Evolutionary conservation across 1,139 yeast species (phyloP).

Genomic region (Scheffersomyces illinoinensis): DNA sequence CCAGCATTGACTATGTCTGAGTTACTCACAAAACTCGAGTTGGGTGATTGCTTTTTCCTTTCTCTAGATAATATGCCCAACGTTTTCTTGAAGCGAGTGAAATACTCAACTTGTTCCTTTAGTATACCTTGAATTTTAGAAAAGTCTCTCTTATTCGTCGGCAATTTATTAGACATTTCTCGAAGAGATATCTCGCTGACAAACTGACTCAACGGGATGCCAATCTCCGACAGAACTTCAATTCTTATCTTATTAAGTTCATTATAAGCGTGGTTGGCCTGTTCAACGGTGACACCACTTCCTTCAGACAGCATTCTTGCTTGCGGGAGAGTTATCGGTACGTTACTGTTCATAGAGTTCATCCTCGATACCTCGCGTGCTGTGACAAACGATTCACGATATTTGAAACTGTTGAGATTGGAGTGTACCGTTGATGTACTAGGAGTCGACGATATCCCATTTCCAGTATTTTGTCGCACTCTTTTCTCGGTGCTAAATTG

Average conservation of each 20-base stretch:
- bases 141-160: conserved; percentile 55
- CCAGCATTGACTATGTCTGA: not conserved
- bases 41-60: conserved; percentile 19
- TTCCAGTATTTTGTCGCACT: conserved; percentile 2
- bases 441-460: not conserved
- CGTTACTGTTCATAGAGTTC: conserved; percentile 10
- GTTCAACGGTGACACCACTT: conserved; percentile 19
- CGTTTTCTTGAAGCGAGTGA: conserved; percentile 45
- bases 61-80: conserved; percentile 39
- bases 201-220: conserved; percentile 40
- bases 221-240: conserved; percentile 43
- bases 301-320: conserved; percentile 11
- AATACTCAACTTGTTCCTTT: conserved; percentile 43
- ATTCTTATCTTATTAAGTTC: conserved; percentile 48
- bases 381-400: conserved; percentile 29
- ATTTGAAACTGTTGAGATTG: conserved; percentile 15
- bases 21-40: not conserved
- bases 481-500: conserved; percentile 21
- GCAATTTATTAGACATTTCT: conserved; percentile 57
- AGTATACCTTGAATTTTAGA: conserved; percentile 40
- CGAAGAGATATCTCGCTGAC: conserved; percentile 51
- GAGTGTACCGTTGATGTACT: conserved; percentile 3
- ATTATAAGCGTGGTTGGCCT: conserved; percentile 39
- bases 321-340: conserved; percentile 19
- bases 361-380: conserved; percentile 22